Conservation (phyloP, 2,329 filamentous ascomycete genomes). For the Colletotrichum kahawae region DNA sequence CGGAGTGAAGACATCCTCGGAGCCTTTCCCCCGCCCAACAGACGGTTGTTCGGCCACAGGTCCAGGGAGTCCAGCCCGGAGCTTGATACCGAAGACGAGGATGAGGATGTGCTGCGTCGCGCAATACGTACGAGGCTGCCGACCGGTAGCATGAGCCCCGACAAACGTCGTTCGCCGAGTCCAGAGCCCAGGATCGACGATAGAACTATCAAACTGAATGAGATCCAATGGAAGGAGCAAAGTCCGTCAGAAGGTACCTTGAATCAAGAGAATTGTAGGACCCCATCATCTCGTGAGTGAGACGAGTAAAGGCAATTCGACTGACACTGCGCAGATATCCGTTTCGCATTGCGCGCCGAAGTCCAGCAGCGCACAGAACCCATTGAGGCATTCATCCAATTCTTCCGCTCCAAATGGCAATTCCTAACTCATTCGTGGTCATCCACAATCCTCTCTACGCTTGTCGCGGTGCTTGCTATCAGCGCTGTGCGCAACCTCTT, state of each 20-base stretch:
- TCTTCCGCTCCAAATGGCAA: slow-evolving; percentile 64
- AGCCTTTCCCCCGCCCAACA: slow-evolving; percentile 39
- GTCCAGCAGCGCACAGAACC: slow-evolving; percentile 87
- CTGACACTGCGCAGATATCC: slow-evolving; percentile 68
- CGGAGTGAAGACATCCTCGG: slow-evolving; percentile 56
- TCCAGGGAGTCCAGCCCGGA: slow-evolving; percentile 36
- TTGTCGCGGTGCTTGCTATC: slow-evolving; percentile 69
- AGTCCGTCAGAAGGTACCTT: slow-evolving; percentile 28
- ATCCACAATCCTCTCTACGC: slow-evolving; percentile 66
- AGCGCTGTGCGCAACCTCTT: slow-evolving; percentile 70
- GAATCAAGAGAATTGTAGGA: slow-evolving; percentile 55
- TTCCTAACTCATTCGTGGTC: slow-evolving; percentile 72
- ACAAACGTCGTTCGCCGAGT: slow-evolving; percentile 52
- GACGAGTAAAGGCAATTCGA: not conserved
- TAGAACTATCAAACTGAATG: slow-evolving; percentile 42
- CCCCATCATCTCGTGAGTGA: slow-evolving; percentile 3
- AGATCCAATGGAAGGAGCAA: slow-evolving; percentile 30
- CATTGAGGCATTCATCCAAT: slow-evolving; percentile 74
- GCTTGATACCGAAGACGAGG: slow-evolving; percentile 38
- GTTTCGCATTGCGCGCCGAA: slow-evolving; percentile 86
- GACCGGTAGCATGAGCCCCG: slow-evolving; percentile 60
- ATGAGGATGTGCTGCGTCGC: slow-evolving; percentile 50
- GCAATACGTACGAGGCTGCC: slow-evolving; percentile 62
- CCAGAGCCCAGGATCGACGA: slow-evolving; percentile 50
- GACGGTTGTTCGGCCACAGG: not conserved